Evolutionary conservation across 495 filamentous ascomycete species (phyloP).

Genomic region (Oidiodendron maius): DNA sequence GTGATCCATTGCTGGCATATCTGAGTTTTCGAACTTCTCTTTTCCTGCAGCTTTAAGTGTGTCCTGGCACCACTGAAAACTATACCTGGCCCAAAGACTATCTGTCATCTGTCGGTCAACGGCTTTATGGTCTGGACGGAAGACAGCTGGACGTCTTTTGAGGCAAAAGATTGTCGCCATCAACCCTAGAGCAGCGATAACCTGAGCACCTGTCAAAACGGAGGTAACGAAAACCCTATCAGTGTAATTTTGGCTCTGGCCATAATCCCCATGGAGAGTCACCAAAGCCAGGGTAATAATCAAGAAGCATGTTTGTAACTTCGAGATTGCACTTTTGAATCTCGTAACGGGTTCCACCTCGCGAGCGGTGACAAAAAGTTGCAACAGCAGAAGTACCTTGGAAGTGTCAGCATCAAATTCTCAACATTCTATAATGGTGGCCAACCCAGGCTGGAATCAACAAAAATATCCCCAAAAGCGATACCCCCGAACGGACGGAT

Average conservation of each 20-base stretch:
- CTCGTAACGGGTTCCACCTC: neutral
- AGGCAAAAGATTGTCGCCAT: constrained; percentile 27
- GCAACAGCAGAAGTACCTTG: neutral
- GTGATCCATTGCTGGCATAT: constrained; percentile 52
- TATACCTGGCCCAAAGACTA: constrained; percentile 46
- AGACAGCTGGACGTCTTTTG: constrained; percentile 65
- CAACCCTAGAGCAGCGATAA: constrained; percentile 17
- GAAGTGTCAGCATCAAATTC: neutral
- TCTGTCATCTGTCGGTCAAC: constrained; percentile 59
- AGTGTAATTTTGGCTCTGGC: too few species aligned
- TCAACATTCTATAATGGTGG: neutral
- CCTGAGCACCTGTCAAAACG: constrained; percentile 15
- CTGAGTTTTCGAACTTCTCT: constrained; percentile 48
- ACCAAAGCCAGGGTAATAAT: neutral
- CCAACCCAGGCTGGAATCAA: constrained; percentile 11
- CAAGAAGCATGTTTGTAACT: neutral
- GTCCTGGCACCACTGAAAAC: constrained; percentile 52
- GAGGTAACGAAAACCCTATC: neutral
- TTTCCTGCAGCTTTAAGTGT: constrained; percentile 49
- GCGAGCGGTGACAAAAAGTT: neutral
- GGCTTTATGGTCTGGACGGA: constrained; percentile 39
- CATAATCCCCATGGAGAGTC: neutral
- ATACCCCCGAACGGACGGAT: neutral
- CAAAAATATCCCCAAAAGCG: neutral
- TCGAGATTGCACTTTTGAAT: neutral